These are phyloP conservation scores for Agastache rugosa DNA, from an alignment of 257 asterid genomes.

Conservation along the genomic window DNA sequence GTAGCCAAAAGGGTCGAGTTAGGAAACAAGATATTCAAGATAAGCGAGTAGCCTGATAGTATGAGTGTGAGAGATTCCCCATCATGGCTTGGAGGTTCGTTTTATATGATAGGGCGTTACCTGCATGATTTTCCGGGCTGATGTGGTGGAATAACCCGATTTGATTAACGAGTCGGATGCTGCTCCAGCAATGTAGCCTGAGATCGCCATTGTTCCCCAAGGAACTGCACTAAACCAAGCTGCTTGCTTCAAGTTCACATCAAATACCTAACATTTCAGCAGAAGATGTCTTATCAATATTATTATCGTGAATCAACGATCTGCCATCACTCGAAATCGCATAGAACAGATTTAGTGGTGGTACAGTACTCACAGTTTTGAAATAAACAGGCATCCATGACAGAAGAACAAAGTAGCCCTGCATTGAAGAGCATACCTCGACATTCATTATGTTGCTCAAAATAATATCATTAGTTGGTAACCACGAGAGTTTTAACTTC, in stretches of 20 bases:
- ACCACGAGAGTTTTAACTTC: not conserved
- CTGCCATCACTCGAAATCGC: not conserved
- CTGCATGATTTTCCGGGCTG: slow-evolving; percentile 92
- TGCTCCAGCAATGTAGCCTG: slow-evolving; percentile 92
- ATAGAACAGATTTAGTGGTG: not conserved
- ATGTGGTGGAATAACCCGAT: slow-evolving; percentile 69
- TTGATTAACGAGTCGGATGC: slow-evolving; percentile 76
- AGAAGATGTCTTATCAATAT: not conserved
- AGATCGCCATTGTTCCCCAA: slow-evolving; percentile 97
- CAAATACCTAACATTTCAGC: slow-evolving; percentile 59
- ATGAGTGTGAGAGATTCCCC: not conserved
- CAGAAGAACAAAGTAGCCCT: slow-evolving; percentile 98
- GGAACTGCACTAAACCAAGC: slow-evolving; percentile 99
- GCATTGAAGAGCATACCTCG: slow-evolving; percentile 42
- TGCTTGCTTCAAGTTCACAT: slow-evolving; percentile 91
- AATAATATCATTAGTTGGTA: not conserved
- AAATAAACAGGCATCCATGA: slow-evolving; percentile 99
- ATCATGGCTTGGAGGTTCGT: not conserved
- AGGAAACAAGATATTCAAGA: slow-evolving; percentile 3
- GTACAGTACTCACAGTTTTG: slow-evolving; percentile 73
- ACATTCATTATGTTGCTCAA: not conserved
- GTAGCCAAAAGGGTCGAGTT: not conserved
- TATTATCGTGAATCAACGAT: not conserved
- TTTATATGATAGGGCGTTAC: slow-evolving; percentile 40
- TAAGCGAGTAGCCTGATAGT: not conserved